Evolutionary conservation across 345 rosid genomes (phyloP).

Genomic region (Jatropha curcas): DNA sequence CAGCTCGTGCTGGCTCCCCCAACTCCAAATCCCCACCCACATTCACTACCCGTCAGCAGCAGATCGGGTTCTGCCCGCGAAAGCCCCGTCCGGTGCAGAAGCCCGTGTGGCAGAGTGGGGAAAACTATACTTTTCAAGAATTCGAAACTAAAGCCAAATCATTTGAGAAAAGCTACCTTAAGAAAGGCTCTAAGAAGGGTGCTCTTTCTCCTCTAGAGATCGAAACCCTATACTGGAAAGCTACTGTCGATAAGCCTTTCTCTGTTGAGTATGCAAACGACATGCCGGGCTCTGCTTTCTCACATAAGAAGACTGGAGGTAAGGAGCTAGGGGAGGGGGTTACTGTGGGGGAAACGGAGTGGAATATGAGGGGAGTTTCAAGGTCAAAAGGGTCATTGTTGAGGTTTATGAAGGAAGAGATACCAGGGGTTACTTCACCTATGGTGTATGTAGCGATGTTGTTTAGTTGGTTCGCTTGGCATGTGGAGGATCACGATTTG

Average conservation of each 20-base stretch:
- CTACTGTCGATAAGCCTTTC: conserved; percentile 86
- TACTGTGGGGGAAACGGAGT: conserved; percentile 80
- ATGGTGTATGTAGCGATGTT: conserved; percentile 96
- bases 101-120: conserved; percentile 99
- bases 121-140: conserved; percentile 73
- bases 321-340: conserved; percentile 52
- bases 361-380: conserved; percentile 97
- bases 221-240: conserved; percentile 97
- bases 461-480: conserved; percentile 99
- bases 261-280: conserved; percentile 95
- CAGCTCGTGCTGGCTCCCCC: conserved; percentile 46
- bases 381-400: conserved; percentile 88
- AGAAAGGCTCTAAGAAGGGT: conserved; percentile 58
- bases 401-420: conserved; percentile 97
- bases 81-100: conserved; percentile 85
- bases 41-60: conserved; percentile 98
- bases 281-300: conserved; percentile 97
- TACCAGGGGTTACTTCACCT: conserved; percentile 97
- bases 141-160: conserved; percentile 83
- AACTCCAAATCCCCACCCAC: conserved; percentile 59
- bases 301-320: conserved; percentile 46
- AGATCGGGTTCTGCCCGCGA: conserved; percentile 99
- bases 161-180: conserved; percentile 68
- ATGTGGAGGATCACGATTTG: conserved; percentile 94
- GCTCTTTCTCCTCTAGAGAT: conserved; percentile 65